Evolutionary conservation across 805 yeast genomes (phyloP), one percentile per base, ranked within the genome.

Genomic region (Saturnispora hagleri): DNA sequence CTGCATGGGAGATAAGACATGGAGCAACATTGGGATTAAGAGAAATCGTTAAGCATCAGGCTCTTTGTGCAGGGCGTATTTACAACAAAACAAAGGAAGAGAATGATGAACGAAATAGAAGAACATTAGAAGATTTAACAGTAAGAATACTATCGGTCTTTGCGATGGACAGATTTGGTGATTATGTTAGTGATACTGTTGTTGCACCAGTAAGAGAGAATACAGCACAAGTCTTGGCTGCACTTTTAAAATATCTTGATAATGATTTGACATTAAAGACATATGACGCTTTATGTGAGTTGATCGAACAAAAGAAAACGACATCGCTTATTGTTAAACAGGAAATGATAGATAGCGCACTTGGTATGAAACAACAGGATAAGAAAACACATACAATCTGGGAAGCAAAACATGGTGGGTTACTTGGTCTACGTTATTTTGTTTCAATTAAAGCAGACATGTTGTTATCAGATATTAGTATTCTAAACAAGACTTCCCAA

Each of bases 341-440:
- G 15, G 49, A 47, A 26, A 72, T 1, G 66, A 24, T 47, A n/a
- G 26, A 43, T 22, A 31, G 35, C 26, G 18, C 18, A 7, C n/a
- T 24, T n/a, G 47, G 22, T 5, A 13, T 34, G 5, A 42, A 49
- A 9, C 28, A 36, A 26, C 18, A 3, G 5, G 31, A 72, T 12
- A 70, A 75, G 43, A 62, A 70, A 17, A 80, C 84, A 3, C 31
- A 20, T 10, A 50, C 52, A 3, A 77, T 89, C 51, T 93, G 99
- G 99, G 97, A 95, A 64, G 98, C 97, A 3, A 86, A 93, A 53
- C 99, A 93, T 72, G 99, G 98, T 59, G 99, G 98, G 47, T 82
- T 93, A 83, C 76, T 93, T 12, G 99, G 98, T 0, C 72, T 93
- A 49, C 74, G 96, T 49, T 93, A 93, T 67, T 83, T 93, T 59